Evolutionary conservation across 192 early-diverging fungal species (phyloP).

Genomic region (Entomortierella lignicola): DNA sequence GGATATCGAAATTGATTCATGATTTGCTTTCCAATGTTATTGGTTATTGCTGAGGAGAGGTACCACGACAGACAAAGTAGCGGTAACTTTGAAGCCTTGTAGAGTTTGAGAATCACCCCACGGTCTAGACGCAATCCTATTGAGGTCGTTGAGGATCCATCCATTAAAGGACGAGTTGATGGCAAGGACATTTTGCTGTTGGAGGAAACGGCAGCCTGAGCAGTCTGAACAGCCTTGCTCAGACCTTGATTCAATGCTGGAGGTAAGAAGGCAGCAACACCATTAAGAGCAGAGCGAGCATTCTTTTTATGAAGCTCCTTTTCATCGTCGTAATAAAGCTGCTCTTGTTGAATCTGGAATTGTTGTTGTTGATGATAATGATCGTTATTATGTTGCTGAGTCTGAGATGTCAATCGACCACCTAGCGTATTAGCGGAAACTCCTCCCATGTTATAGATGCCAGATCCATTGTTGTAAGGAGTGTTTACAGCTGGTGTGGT

Average conservation of each 20-base stretch:
- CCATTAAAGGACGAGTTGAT: slow-evolving; percentile 20
- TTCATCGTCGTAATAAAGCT: slow-evolving; percentile 42
- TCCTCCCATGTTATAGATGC: slow-evolving; percentile 15
- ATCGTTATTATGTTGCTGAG: slow-evolving; percentile 31
- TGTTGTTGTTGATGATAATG: no score
- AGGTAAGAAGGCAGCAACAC: slow-evolving; percentile 25
- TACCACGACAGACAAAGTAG: slow-evolving; percentile 84
- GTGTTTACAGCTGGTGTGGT: slow-evolving; percentile 7
- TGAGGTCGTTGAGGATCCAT: slow-evolving; percentile 11
- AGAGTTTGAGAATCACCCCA: slow-evolving; percentile 28
- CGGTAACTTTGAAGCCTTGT: slow-evolving; percentile 69
- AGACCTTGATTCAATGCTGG: slow-evolving; percentile 43
- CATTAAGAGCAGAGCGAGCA: slow-evolving; percentile 32
- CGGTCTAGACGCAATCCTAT: slow-evolving; percentile 6
- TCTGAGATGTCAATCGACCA: slow-evolving; percentile 19
- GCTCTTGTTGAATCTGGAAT: slow-evolving; percentile 25
- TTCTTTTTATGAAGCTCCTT: slow-evolving; percentile 44
- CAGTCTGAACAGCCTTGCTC: slow-evolving; percentile 27
- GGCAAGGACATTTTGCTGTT: slow-evolving; percentile 28
- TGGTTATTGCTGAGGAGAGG: slow-evolving; percentile 82
- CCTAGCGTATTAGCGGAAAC: not conserved
- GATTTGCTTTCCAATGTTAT: slow-evolving; percentile 86
- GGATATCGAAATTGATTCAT: slow-evolving; percentile 82
- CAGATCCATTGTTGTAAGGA: slow-evolving; percentile 18
- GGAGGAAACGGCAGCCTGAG: slow-evolving; percentile 24